Evolutionary conservation across 345 rosid species (phyloP), one percentile per base, ranked within the genome.

Genomic region (Murraya koenigii): DNA sequence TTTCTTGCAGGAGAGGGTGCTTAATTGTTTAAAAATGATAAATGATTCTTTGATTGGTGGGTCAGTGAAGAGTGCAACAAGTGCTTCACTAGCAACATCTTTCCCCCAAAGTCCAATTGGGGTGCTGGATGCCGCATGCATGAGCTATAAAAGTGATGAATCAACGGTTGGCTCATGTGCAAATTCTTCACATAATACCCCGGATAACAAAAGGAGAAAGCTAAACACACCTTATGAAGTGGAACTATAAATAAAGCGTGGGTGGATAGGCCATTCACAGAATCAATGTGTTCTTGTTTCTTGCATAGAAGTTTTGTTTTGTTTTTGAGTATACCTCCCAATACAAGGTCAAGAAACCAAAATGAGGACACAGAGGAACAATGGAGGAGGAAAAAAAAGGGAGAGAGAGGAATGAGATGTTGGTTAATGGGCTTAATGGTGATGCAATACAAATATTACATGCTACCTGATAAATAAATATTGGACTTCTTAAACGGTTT

Each of bases 81-180:
- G 59, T 77, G 74, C 44, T 39, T 77, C 86, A 33, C 77, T 58
- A 72, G n/a, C 71, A 77, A 17, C 44, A 39, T 80, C 85, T 10
- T 81, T 86, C 80, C 96, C 94, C 1, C 90, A 81, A 17, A 90
- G 91, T 79, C 97, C 97, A 52, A 86, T 81, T 26, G 94, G 94
- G 75, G 94, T 92, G 62, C 77, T 92, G 76, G 97, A 90, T 69
- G 93, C 86, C 1, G 89, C 90, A 74, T 88, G 96, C 85, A 79
- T 92, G 88, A 92, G 94, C 89, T 87, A 85, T 69, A 90, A 79
- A 80, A 87, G 87, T 71, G 86, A 88, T 70, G 88, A 86, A 66
- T 75, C 85, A 6, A 33, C 87, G 19, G 84, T 75, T 68, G 90
- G 84, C 55, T 84, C 85, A 70, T 81, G 85, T 78, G 83, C 82